Evolutionary conservation across 176 grass and related monocot genomes (phyloP), one percentile per base, ranked within the genome.

Genomic region (Rhynchospora pubera): DNA sequence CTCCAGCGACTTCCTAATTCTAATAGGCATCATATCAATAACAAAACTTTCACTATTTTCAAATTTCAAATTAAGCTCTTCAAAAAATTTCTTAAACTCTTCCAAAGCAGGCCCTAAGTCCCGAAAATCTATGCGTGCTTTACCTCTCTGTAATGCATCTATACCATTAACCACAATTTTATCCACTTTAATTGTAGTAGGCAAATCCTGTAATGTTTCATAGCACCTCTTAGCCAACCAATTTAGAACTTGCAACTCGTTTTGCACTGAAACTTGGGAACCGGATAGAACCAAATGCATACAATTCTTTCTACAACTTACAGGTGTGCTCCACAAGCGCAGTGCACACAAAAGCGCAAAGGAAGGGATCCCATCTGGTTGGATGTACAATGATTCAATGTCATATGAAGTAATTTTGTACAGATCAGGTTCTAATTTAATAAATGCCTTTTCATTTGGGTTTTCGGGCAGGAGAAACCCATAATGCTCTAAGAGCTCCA

Each of bases 401-500:
- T 90, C 87, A 90, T 92, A 98, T 63, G 51, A 75, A 56, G 85
- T 83, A 3, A 81, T 78, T 65, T 72, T 84, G 82, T 11, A 93
- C 62, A 94, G 64, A 16, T 87, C 87, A 84, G 86, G 16, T 80
- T 94, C 85, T 88, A 98, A 84, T n/a, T 91, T 56, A 6, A 98
- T 89, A 82, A 87, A 98, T 6, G 71, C 88, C 81, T 93, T 94
- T 50, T 98, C 95, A 63, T 98, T 98, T 52, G 90, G 92, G 67
- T 98, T 98, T 39, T 93, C 62, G 4, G 39, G 32, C 81, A 94
- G 88, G 79, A 98, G 53, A 91, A 94, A 98, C 74, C 92, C 95
- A 84, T 98, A 98, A 65, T 98, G 90, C 70, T 98, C 85, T 80
- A 98, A 85, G 86, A 98, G 95, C 24, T 98, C 92, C 82, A 93